These are phyloP conservation scores for Helicocarpus griseus DNA, from an alignment of 2,329 filamentous ascomycete genomes.

Conservation along the genomic window DNA sequence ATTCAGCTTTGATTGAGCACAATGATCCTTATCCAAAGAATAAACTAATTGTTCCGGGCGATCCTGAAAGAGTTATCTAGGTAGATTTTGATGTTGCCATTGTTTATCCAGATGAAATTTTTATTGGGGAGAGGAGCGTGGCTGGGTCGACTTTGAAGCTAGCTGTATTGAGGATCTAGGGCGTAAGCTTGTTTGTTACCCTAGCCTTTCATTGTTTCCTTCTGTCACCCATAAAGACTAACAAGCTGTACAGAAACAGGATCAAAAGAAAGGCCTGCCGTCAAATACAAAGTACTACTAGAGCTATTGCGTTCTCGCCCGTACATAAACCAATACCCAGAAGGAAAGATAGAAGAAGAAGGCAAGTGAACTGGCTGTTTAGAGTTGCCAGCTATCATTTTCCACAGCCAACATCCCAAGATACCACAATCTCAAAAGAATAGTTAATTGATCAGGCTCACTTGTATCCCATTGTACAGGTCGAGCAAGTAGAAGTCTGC, in stretches of 20 bases:
- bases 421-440: constrained; percentile 3
- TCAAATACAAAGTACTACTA: constrained; percentile 13
- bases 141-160: constrained; percentile 1
- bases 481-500: too few relatives aligned
- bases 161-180: constrained; percentile 7
- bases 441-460: neutral
- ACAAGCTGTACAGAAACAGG: constrained; percentile 8
- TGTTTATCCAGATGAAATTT: neutral
- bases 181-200: constrained; percentile 7
- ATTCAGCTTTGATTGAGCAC: constrained; percentile 12
- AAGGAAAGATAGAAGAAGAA: too few relatives aligned
- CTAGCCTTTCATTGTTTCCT: neutral
- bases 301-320: too few relatives aligned
- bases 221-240: constrained; percentile 5
- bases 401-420: neutral
- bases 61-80: constrained; percentile 8
- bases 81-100: constrained; percentile 9
- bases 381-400: too few relatives aligned
- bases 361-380: too few relatives aligned
- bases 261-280: constrained; percentile 10
- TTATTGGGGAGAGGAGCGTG: neutral
- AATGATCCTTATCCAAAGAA: constrained; percentile 14
- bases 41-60: constrained; percentile 10
- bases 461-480: too few relatives aligned
- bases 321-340: too few relatives aligned